Evolutionary conservation across 108 stramenopile genomes (phyloP), one percentile per base, ranked within the genome.

Genomic region (Pseudonitzschia pungens): DNA sequence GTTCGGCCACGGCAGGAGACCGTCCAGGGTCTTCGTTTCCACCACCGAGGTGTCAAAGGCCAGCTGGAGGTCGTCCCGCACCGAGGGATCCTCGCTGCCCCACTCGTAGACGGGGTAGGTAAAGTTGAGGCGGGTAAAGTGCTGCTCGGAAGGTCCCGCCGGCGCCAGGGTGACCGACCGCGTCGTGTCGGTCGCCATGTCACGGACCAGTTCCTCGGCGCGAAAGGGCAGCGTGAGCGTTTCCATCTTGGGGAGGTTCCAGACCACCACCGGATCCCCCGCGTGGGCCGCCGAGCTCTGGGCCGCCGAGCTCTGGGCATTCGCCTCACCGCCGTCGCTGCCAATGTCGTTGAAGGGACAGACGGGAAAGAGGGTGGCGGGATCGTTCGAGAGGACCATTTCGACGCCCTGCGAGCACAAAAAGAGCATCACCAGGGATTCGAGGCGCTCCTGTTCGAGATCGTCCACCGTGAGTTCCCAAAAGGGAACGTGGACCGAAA

Each of bases 21-120:
- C 21, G 29, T 58, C 57, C 22, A 58, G 57, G 16, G 57, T 58
- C 16, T 26, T 26, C 26, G 57, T 58, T 2, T 27, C 14, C 10
- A 58, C 29, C 26, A 58, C 24, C 8, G 7, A 8, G 21, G 21
- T 7, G 7, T 58, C 29, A 27, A 58, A 58, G 21, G 21, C 15
- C 16, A 27, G 26, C 29, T 58, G 64, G 24, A 65, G 64, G 10
- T 31, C 1, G 43, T 36, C 40, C 16, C 4, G 36, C 11, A 40
- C 24, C 15, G 7, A 14, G 36, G 20, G 16, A 24, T 43, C 40
- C 6, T 20, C 15, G 0, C 21, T n/a, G 18, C 64, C 64, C 64
- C 64, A 65, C 22, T 40, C 18, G 24, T 65, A 65, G 43, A 65
- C 64, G 6, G 64, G 64, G 31, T 65, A 65, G 0, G 64, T 65